A percentile compares a stretch with the other conserved stretches of the same genome.
Conservation (phyloP, 805 yeast species). For the Metschnikowia cerradonensis region DNA sequence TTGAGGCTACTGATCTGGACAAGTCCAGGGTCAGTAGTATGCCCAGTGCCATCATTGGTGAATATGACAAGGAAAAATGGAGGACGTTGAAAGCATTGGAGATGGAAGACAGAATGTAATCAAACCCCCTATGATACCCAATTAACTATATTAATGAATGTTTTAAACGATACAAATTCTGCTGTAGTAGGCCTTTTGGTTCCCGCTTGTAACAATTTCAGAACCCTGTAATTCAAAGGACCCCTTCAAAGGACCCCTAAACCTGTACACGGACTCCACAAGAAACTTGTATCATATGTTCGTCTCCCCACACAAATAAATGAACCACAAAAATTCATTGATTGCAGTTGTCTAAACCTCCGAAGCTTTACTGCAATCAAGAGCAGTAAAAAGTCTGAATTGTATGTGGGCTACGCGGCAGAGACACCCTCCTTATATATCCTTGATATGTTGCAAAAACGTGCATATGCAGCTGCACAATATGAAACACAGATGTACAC, state of each 20-base stretch:
- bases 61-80: slow-evolving; percentile 67
- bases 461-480: neutral
- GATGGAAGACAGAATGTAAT: slow-evolving; percentile 3
- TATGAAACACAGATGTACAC: neutral
- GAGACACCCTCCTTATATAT: neutral
- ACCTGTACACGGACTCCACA: too few species aligned
- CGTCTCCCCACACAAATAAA: too few species aligned
- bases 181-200: neutral
- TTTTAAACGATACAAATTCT: neutral
- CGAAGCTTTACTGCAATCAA: too few species aligned
- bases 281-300: too few species aligned
- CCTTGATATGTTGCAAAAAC: neutral
- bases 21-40: slow-evolving; percentile 40
- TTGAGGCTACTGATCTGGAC: slow-evolving; percentile 31
- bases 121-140: neutral
- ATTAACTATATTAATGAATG: neutral
- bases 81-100: slow-evolving; percentile 42
- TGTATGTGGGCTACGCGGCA: too few species aligned
- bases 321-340: too few species aligned
- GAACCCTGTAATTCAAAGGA: too few species aligned
- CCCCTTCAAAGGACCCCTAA: too few species aligned
- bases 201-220: neutral
- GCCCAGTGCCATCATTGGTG: slow-evolving; percentile 59
- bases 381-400: too few species aligned
- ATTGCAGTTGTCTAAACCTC: too few species aligned